Evolutionary conservation across 129 eudicot genomes (phyloP).

Genomic region (Chrysanthemum lavandulifolium): DNA sequence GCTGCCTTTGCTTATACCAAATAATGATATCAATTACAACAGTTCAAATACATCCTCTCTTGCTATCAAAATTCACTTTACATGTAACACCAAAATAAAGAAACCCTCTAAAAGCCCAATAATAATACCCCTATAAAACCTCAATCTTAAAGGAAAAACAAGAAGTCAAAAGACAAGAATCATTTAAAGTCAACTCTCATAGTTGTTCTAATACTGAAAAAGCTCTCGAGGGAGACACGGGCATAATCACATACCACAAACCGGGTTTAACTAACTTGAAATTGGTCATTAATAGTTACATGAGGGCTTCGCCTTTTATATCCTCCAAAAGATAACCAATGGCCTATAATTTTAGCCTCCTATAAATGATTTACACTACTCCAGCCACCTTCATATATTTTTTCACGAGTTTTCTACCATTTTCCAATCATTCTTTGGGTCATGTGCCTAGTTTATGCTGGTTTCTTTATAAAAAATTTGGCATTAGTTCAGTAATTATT

Average conservation of each 20-base stretch:
- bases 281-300: conserved; percentile 41
- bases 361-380: conserved; percentile 50
- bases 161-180: conserved; percentile 24
- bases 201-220: conserved; percentile 22
- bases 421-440: conserved; percentile 28
- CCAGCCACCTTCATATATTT: conserved; percentile 33
- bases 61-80: conserved; percentile 73
- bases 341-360: conserved; percentile 35
- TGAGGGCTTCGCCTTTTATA: conserved; percentile 32
- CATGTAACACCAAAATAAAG: conserved; percentile 35
- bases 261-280: conserved; percentile 38
- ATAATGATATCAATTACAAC: conserved; percentile 45
- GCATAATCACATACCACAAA: conserved; percentile 30
- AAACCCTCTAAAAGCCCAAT: conserved; percentile 37
- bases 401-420: conserved; percentile 17
- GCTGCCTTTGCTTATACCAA: conserved; percentile 44
- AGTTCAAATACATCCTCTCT: conserved; percentile 42
- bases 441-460: conserved; percentile 25
- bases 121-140: conserved; percentile 45
- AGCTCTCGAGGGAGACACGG: conserved; percentile 25
- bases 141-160: conserved; percentile 18
- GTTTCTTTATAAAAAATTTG: conserved; percentile 10
- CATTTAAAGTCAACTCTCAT: conserved; percentile 37
- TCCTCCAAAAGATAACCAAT: conserved; percentile 34
- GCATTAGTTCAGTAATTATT: conserved; percentile 53